phyloP scores from a whole-genome alignment of 179 eudicot genomes.

The Amaranthus tricolor region DNA sequence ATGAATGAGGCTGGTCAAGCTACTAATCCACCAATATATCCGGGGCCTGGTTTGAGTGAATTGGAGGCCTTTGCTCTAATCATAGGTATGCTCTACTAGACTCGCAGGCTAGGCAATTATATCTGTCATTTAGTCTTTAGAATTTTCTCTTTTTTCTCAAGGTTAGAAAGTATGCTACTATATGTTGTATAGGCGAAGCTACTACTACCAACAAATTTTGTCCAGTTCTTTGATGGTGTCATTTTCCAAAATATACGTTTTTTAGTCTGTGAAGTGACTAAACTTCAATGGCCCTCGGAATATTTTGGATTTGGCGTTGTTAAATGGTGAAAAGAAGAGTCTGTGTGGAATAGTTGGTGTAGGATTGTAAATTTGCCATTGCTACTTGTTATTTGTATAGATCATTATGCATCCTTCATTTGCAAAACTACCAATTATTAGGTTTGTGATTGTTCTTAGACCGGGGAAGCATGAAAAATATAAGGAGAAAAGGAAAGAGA shows the following conservation, averaged over 20 bases:
- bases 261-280: not conserved
- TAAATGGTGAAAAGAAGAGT: not conserved
- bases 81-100: slow-evolving; percentile 30
- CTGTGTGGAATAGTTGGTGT: not conserved
- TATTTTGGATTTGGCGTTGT: not conserved
- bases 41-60: slow-evolving; percentile 10
- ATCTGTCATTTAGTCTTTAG: not conserved
- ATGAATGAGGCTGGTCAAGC: not conserved
- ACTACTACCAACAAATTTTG: not conserved
- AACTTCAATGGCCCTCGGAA: not conserved
- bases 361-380: too few relatives aligned
- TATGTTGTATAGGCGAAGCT: not conserved
- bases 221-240: not conserved
- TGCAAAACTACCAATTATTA: not conserved
- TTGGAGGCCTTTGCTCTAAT: slow-evolving; percentile 26
- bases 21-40: not conserved
- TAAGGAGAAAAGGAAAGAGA: not conserved
- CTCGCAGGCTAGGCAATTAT: not conserved
- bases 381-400: too few relatives aligned
- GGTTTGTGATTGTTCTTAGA: not conserved
- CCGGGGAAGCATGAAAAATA: not conserved
- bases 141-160: not conserved
- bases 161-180: not conserved
- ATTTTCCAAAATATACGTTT: not conserved
- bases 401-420: not conserved